Evolutionary conservation across 192 early-diverging fungal species (phyloP).

Genomic region (Spizellomyces punctatus): DNA sequence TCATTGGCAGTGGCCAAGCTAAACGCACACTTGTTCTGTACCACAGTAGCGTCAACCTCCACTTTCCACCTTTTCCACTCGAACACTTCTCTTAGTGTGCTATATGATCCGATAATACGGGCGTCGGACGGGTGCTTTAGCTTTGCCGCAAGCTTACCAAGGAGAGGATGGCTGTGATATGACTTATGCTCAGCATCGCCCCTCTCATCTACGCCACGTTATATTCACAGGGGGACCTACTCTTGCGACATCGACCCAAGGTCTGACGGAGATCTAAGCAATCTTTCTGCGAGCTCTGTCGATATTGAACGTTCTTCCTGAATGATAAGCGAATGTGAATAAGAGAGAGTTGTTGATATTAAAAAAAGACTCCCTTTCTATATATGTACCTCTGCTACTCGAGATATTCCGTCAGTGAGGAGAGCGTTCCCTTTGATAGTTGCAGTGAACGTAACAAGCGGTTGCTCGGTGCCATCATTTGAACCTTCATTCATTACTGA

Average conservation of each 20-base stretch:
- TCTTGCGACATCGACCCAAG: too few species aligned
- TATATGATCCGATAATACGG: background rate
- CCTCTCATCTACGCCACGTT: too few species aligned
- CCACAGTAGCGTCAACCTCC: constrained; percentile 1
- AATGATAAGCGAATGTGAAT: too few species aligned
- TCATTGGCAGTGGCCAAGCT: too few species aligned
- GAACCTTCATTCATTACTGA: too few species aligned
- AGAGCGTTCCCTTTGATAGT: constrained; percentile 4
- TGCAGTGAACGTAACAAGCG: background rate
- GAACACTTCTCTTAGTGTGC: background rate
- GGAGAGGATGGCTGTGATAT: background rate
- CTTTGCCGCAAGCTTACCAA: background rate
- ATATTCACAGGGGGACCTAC: too few species aligned
- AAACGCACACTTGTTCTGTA: background rate
- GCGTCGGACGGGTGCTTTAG: background rate
- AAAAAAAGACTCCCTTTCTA: background rate
- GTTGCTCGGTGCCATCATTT: too few species aligned
- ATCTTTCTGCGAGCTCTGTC: too few species aligned
- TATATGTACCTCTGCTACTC: background rate
- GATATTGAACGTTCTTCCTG: too few species aligned
- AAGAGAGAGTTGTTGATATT: too few species aligned
- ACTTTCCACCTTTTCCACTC: background rate
- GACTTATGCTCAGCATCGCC: too few species aligned
- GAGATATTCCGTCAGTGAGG: background rate
- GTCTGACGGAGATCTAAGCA: too few species aligned